Base-by-base conservation (phyloP, 2,329 filamentous ascomycete genomes). In the Pseudogymnoascus pannorum region DNA sequence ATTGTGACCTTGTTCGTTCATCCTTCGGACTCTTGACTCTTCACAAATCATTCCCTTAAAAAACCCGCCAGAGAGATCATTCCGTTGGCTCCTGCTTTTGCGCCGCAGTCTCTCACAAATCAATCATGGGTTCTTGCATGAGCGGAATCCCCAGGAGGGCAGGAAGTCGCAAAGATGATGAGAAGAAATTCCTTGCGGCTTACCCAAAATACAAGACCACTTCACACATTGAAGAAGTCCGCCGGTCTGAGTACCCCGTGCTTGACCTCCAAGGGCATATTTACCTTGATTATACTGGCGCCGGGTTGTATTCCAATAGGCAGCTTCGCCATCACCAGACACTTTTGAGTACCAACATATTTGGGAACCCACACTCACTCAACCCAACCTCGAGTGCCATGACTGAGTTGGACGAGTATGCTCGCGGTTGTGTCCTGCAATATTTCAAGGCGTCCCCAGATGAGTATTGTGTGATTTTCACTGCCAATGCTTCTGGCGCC, bases 281-380 rank as follows among this genome's bases (percentile, higher is more conserved):
- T 2, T 77, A 77, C 58, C 69, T 77, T 3, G 75, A 77, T 68
- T 77, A 77, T 64, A 75, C 75, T 0, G 75, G 75, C 11, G 67
- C 74, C 0, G 72, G 75, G 0, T 71, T 77, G 2, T 70, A 73
- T 0, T 69, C 75, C 2, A 66, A 66, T 1, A 59, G 69, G 1
- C 75, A 77, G 64, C 63, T 71, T 54, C 63, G 60, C 2, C 71
- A 71, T 1, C 74, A 76, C 59, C 64, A 68, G 6, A 61, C 64
- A 18, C 73, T 74, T 0, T 65, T 75, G 3, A 60, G 66, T 7
- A 54, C 58, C n/a, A 65, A 64, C 2, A 62, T 75, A 18, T 74
- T 71, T 22, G 75, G 75, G 61, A 77, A 77, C 67, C 75, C 75
- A 1, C 75, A 77, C 68, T 76, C 74, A 4, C 61, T 64, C 35